A percentile compares a stretch with the other conserved stretches of the same genome.
Conservation (phyloP, 139 green algal genomes). For the Chlorella vulgaris region DNA sequence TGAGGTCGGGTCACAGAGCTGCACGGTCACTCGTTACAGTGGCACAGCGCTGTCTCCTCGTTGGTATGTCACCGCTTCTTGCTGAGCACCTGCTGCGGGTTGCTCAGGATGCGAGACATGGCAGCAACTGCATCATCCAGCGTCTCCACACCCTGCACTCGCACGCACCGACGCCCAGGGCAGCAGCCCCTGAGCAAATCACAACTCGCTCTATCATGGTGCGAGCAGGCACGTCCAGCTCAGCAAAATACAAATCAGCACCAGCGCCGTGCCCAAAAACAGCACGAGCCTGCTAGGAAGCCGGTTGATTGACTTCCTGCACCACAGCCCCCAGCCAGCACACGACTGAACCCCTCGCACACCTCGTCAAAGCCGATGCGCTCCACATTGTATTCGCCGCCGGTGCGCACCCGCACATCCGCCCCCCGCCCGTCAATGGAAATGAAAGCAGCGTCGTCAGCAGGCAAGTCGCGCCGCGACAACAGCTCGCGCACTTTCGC, state of each 20-base stretch:
- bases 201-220: no score
- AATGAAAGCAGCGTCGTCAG: constrained; percentile 77
- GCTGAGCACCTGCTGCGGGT: constrained; percentile 25
- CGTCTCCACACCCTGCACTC: constrained; percentile 55
- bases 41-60: no score
- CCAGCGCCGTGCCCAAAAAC: background rate
- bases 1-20: no score
- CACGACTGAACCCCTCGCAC: background rate
- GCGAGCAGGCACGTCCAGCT: background rate
- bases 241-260: background rate
- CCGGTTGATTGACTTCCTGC: background rate
- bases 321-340: background rate
- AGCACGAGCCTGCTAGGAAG: background rate
- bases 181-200: no score
- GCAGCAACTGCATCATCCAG: constrained; percentile 56
- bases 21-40: no score
- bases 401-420: constrained; percentile 84
- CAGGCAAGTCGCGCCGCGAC: background rate
- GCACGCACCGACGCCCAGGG: background rate
- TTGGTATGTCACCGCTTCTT: constrained; percentile 2
- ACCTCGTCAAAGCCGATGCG: constrained; percentile 72
- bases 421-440: constrained; percentile 89
- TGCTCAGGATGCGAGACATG: constrained; percentile 26
- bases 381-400: constrained; percentile 82
- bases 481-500: constrained; percentile 64